Base-by-base conservation (phyloP, 2,329 filamentous ascomycete species). In the Cryphonectria carpinicola region DNA sequence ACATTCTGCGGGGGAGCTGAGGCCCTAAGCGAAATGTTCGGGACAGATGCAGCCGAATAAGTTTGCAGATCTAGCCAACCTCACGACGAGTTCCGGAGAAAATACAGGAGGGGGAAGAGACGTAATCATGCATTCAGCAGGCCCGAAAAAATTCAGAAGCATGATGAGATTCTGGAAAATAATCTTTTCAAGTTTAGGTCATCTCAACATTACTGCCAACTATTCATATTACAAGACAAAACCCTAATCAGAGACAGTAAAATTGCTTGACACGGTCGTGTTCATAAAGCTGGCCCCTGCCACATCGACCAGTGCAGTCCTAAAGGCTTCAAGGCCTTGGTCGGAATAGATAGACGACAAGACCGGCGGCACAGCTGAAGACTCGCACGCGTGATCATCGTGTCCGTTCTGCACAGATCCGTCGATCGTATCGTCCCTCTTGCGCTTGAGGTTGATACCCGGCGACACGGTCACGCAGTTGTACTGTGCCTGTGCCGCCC, bases 401-500 rank as follows among this genome's bases (percentile, higher is more conserved):
- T 69, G 70, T 2, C 32, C 70, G 11, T 69, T 39, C 54, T 61
- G 46, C 5, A 62, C 67, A 3, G 32, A 39, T 1, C 64, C 64
- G 4, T 41, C 63, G 5, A 67, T 14, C 7, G 19, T 49, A n/a
- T 49, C 22, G n/a, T 43, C 69, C 8, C 63, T 66, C 63, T 61
- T 65, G 4, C 22, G 49, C 63, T 60, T 60, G 32, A 72, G 66
- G 35, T 72, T 70, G 54, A 72, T 66, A 1, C 71, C 71, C 17
- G 71, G 71, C 39, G 60, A 67, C 11, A 71, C 28, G 3, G 71
- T 70, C 7, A 56, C 71, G 58, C 81, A 82, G 68, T 80, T 81
- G 68, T 79, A 79, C 72, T 82, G 80, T 22, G 79, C 76, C 69
- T 82, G 77, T 1, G 78, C 81, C 1, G 78, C 79, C 10, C 80